Base-by-base conservation (phyloP, 2,329 filamentous ascomycete species). In the Monosporascus sp. region DNA sequence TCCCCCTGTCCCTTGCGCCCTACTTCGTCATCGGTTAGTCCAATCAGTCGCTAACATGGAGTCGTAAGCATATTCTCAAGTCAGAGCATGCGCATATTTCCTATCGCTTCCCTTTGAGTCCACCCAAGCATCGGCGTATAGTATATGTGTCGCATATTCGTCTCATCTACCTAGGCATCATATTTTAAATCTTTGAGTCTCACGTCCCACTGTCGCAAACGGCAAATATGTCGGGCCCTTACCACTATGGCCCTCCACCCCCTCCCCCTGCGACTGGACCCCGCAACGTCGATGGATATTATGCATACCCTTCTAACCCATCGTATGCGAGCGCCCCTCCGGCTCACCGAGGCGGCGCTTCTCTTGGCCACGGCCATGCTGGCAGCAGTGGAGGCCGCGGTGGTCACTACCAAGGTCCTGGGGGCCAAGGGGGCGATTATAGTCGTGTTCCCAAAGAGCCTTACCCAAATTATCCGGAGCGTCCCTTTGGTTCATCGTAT, bases 281-380 rank as follows among this genome's bases (percentile, higher is more conserved):
- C 14, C 55, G 50, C 45, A 54, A 46, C 15, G 11, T n/a, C 11
- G 43, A 46, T 25, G 43, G 25, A 46, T 46, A 25, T 22, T 46
- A 46, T 27, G 43, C 58, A 20, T 68, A 68, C 54, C 57, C 60
- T 31, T 54, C 65, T 52, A 62, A 60, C 49, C 71, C 73, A 57
- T 66, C 69, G n/a, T 71, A 76, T 24, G 66, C 74, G 36, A 79
- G 80, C 61, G 68, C 72, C 44, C 73, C 74, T 41, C 65, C 62
- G 17, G 57, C 62, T 37, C 60, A 62, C 50, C 63, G 65, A 35
- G 65, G 63, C 48, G 61, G 63, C 36, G 31, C 9, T 14, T 60
- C 62, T 41, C 50, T 54, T 44, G 57, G 54, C n/a, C 57, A 57
- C 41, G 54, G 53, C 15, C 55, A 59, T 50, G 57, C 61, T 17